Evolutionary conservation across 345 rosid species (phyloP), one percentile per base, ranked within the genome.

Genomic region (Eucalyptus cloeziana): DNA sequence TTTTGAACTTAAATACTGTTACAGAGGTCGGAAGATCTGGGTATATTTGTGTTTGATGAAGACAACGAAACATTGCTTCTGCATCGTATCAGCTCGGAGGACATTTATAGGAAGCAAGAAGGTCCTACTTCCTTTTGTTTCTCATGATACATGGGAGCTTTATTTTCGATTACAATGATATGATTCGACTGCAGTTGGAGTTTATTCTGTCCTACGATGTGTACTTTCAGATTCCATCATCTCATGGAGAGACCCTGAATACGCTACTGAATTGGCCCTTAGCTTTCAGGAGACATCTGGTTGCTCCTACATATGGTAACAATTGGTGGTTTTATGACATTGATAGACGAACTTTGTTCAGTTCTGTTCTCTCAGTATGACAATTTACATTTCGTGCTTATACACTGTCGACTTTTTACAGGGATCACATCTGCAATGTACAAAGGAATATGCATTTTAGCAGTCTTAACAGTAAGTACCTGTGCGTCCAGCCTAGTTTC

Each of bases 201-300:
- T 37, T 71, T 37, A 15, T 54, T 86, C 87, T 86, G 33, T 40
- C 47, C 11, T 86, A 31, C 25, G 12, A 60, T 50, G 67, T 52
- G 47, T 54, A 44, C 89, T 86, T 89, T 85, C 94, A 98, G 99
- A 97, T 92, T 97, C 97, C 60, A 98, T 98, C 88, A 98, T 98
- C 91, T 96, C 99, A 33, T 98, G 99, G 99, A 96, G 97, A 95
- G 99, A 98, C 90, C 97, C 98, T 21, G 99, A 97, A 52, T 94
- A 89, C 87, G 93, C 96, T 87, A 94, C 98, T 25, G 99, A 98
- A 92, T 91, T 98, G 92, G 99, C 99, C 50, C 95, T 97, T 90
- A 97, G 99, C 92, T 98, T 98, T 92, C 99, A 98, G 92, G 99
- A 98, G 93, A 93, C 95, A 62, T 92, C 96, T 11, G 99, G 99